Percentiles rank a stretch among this genome's conserved stretches.
phyloP scores from a whole-genome alignment of 192 early-diverging fungal genomes.

The Linnemannia schmuckeri region DNA sequence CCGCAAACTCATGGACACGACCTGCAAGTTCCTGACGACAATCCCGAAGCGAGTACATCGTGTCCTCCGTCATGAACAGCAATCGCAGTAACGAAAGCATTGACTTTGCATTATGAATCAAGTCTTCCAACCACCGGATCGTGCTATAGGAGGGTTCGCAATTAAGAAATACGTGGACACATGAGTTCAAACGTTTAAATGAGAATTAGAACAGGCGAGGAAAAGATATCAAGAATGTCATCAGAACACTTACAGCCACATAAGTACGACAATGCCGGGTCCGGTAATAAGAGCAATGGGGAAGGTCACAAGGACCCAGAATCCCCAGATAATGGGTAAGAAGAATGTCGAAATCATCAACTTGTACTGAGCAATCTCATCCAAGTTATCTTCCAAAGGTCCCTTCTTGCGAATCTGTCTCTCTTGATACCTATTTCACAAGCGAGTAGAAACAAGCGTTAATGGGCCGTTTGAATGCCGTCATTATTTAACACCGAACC shows the following conservation, averaged over 20 bases:
- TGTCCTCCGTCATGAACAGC: constrained; percentile 46
- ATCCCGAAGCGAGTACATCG: constrained; percentile 37
- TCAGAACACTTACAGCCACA: constrained; percentile 54
- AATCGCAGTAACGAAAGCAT: constrained; percentile 40
- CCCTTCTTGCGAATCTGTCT: constrained; percentile 48
- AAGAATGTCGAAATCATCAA: constrained; percentile 56
- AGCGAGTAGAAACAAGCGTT: neutral
- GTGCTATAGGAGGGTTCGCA: constrained; percentile 14
- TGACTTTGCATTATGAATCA: constrained; percentile 55
- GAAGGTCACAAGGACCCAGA: constrained; percentile 46
- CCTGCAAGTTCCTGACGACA: constrained; percentile 29
- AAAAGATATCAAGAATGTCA: neutral
- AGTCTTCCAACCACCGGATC: constrained; percentile 57
- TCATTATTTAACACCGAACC: neutral
- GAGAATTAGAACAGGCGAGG: neutral
- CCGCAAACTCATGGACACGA: constrained; percentile 47
- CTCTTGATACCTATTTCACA: constrained; percentile 48
- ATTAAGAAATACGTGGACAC: neutral
- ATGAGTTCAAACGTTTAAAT: neutral
- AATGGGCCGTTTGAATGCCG: neutral
- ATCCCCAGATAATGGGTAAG: constrained; percentile 50
- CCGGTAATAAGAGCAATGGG: constrained; percentile 44
- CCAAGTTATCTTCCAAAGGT: constrained; percentile 54
- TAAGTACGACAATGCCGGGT: constrained; percentile 47
- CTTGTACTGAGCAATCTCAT: constrained; percentile 62